These are phyloP conservation scores for Alternaria burnsii DNA, from an alignment of 2,329 filamentous ascomycete genomes.

Conservation along the genomic window DNA sequence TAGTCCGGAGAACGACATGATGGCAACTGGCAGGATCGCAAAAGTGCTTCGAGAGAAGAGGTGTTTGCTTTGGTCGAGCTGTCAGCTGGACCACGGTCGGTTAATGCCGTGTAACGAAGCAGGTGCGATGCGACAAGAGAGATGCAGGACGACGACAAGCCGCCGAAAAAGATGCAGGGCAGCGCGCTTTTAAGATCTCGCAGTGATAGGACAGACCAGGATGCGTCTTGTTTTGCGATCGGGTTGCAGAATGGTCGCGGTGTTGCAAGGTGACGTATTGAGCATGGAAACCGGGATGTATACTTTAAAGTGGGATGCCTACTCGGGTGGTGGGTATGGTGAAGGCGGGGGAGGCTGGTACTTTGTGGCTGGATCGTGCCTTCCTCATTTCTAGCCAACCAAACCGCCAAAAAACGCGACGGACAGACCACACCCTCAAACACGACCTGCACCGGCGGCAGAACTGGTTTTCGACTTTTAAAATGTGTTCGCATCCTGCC, in stretches of 20 bases:
- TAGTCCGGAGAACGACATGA: conserved; percentile 61
- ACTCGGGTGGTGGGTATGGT: conserved; percentile 11
- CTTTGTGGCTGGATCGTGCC: conserved; percentile 32
- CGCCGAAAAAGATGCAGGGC: conserved; percentile 17
- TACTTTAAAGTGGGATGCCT: conserved; percentile 14
- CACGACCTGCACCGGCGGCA: not conserved
- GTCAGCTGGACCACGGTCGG: conserved; percentile 16
- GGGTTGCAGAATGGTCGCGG: conserved; percentile 20
- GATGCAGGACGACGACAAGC: conserved; percentile 20
- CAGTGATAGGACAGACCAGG: conserved; percentile 17
- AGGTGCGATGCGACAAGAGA: conserved; percentile 19
- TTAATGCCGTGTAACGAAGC: conserved; percentile 9
- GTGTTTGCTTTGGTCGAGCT: conserved; percentile 17
- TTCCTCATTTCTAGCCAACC: conserved; percentile 23
- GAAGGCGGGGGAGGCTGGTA: conserved; percentile 39
- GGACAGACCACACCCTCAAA: not conserved
- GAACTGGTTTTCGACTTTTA: not conserved
- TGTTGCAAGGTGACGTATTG: conserved; percentile 34
- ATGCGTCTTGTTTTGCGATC: conserved; percentile 24
- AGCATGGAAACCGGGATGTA: conserved; percentile 24
- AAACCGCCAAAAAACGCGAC: conserved; percentile 7
- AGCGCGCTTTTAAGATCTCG: conserved; percentile 24
- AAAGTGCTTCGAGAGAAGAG: conserved; percentile 8
- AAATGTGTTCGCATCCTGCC: conserved; percentile 12
- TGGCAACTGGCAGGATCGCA: conserved; percentile 22